phyloP scores from a whole-genome alignment of 1,139 yeast genomes.

The Sugiyamaella xylanicola region DNA sequence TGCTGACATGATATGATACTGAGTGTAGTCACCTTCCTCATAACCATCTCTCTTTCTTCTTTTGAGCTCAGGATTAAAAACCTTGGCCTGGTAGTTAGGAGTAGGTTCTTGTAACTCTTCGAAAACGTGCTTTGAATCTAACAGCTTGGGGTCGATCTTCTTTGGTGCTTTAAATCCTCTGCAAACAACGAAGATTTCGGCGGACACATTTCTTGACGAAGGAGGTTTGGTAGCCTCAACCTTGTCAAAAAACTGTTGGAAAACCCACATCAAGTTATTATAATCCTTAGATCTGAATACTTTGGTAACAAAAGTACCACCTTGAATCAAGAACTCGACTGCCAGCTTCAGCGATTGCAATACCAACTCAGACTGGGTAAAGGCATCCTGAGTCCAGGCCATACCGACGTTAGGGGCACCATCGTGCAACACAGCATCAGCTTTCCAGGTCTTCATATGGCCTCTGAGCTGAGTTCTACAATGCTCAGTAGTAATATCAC shows the following conservation, averaged over 20 bases:
- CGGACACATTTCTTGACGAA: slow-evolving; percentile 97
- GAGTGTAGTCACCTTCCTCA: slow-evolving; percentile 87
- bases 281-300: slow-evolving; percentile 97
- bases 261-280: slow-evolving; percentile 95
- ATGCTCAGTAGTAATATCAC: slow-evolving; percentile 97
- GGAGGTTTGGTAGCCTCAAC: slow-evolving; percentile 99
- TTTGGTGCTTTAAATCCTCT: slow-evolving; percentile 95
- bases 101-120: slow-evolving; percentile 76
- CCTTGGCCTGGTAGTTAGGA: slow-evolving; percentile 83
- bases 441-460: slow-evolving; percentile 98
- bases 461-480: slow-evolving; percentile 93
- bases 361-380: slow-evolving; percentile 94
- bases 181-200: slow-evolving; percentile 97
- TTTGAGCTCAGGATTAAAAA: slow-evolving; percentile 91
- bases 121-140: slow-evolving; percentile 91
- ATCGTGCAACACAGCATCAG: slow-evolving; percentile 96
- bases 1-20: slow-evolving; percentile 71
- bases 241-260: slow-evolving; percentile 90
- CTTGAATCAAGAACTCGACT: slow-evolving; percentile 86
- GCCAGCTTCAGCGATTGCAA: slow-evolving; percentile 91
- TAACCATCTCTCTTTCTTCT: slow-evolving; percentile 94
- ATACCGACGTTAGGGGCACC: slow-evolving; percentile 99
- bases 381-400: slow-evolving; percentile 99
- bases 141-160: slow-evolving; percentile 84
- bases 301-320: slow-evolving; percentile 97